These are phyloP conservation scores for Cyanidiococcus yangmingshanensis DNA, from an alignment of 23 red algal genomes.

Conservation along the genomic window DNA sequence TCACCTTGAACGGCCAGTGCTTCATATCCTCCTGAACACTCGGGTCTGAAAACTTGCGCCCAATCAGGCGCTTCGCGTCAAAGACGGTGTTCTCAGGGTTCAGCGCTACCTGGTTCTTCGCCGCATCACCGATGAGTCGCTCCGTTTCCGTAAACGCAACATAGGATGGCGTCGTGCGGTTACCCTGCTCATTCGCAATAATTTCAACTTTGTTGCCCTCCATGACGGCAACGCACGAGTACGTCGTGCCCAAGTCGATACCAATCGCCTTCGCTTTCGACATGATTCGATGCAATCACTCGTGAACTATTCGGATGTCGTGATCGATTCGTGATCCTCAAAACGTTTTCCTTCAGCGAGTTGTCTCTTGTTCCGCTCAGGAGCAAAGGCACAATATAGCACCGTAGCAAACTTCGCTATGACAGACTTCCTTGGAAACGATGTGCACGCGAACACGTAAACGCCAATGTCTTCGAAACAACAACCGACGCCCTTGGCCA, in stretches of 20 bases:
- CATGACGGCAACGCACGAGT: conserved; percentile 32
- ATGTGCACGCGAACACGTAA: too few species aligned
- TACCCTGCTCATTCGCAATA: conserved; percentile 98
- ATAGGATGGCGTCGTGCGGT: conserved; percentile 95
- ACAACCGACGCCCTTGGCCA: too few species aligned
- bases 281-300: neutral
- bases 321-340: too few species aligned
- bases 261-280: conserved; percentile 29
- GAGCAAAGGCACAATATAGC: too few species aligned
- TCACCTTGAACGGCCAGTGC: conserved; percentile 90
- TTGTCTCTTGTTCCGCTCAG: too few species aligned
- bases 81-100: conserved; percentile 97
- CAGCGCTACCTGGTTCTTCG: conserved; percentile 99
- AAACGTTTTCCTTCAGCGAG: too few species aligned
- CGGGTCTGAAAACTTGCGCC: conserved; percentile 79
- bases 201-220: conserved; percentile 56
- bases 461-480: too few species aligned
- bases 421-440: too few species aligned
- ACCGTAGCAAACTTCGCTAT: too few species aligned
- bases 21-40: conserved; percentile 96
- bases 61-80: conserved; percentile 97
- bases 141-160: conserved; percentile 98
- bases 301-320: neutral
- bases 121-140: conserved; percentile 93
- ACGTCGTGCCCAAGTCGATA: conserved; percentile 34